These are phyloP conservation scores for Chlorella variabilis DNA, from an alignment of 163 green algal genomes.

Conservation along the genomic window DNA sequence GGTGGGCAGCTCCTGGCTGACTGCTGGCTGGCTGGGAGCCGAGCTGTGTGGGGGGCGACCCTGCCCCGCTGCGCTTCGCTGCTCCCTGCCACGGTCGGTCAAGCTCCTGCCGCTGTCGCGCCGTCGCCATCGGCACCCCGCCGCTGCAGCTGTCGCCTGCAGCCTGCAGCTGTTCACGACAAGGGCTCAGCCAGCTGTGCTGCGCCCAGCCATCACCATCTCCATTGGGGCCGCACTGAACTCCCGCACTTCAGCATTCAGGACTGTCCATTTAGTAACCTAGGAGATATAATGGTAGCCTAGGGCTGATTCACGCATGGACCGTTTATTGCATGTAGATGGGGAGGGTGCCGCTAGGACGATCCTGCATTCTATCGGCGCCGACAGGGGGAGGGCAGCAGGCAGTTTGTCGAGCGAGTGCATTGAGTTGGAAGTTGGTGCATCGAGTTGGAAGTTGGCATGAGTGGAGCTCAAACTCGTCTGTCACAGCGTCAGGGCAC, in stretches of 20 bases:
- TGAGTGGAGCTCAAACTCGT: no score
- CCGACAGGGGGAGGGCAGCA: conserved; percentile 65
- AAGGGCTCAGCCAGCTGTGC: conserved; percentile 38
- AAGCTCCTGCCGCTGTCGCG: background rate
- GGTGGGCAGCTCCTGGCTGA: background rate
- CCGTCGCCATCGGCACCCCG: background rate
- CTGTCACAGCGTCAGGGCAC: no score
- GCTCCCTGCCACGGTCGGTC: no score
- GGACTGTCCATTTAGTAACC: background rate
- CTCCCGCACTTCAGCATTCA: background rate
- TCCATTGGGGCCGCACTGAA: conserved; percentile 45
- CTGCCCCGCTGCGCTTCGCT: no score
- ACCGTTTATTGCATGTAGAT: background rate
- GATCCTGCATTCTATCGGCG: conserved; percentile 75
- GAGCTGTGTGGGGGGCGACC: background rate
- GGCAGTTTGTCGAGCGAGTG: conserved; percentile 81
- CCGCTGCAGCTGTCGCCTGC: conserved; percentile 27
- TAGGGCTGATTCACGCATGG: background rate
- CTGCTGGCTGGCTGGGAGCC: background rate
- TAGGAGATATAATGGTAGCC: background rate
- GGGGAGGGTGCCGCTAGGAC: conserved; percentile 26
- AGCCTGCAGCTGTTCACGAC: no score
- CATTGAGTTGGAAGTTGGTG: no score
- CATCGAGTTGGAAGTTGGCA: no score
- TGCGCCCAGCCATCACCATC: conserved; percentile 42